phyloP scores from a whole-genome alignment of 2,329 filamentous ascomycete species.

The Apiospora rasikravindrae region DNA sequence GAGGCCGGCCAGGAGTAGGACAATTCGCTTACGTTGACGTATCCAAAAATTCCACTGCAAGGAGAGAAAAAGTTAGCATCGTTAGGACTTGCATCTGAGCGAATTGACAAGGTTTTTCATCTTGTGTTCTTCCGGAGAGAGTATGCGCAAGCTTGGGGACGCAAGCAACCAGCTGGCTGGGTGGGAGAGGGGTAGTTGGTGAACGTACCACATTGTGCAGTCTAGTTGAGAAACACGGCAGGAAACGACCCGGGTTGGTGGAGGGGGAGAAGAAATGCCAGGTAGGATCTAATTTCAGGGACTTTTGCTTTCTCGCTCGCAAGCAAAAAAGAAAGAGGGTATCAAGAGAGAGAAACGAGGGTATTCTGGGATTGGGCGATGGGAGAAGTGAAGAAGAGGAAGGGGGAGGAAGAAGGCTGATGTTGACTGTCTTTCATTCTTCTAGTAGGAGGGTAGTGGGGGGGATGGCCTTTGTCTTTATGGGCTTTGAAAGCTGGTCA shows the following conservation, averaged over 20 bases:
- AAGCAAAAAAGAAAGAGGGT: conserved; percentile 17
- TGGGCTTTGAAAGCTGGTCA: conserved; percentile 5
- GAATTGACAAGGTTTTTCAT: neutral
- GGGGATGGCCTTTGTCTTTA: conserved; percentile 7
- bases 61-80: neutral
- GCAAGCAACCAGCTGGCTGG: neutral
- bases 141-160: neutral
- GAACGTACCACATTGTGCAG: conserved; percentile 41
- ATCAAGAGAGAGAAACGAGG: conserved; percentile 15
- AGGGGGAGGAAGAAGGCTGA: conserved; percentile 5
- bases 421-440: conserved; percentile 11
- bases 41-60: conserved; percentile 89
- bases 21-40: conserved; percentile 75
- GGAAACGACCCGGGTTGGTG: conserved; percentile 14
- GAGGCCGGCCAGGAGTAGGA: neutral
- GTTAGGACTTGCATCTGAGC: neutral
- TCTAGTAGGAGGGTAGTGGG: conserved; percentile 8
- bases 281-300: neutral
- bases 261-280: neutral
- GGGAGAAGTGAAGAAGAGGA: conserved; percentile 3
- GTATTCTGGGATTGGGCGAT: conserved; percentile 10
- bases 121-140: no score
- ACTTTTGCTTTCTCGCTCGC: conserved; percentile 15
- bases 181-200: conserved; percentile 21
- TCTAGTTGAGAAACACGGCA: conserved; percentile 15